phyloP scores from a whole-genome alignment of 78 protist genomes.

The Dictyostelium discoideum region dicty_2.7 NC_007089.4:2391001-2391500 shows the following conservation, averaged over 20 bases:
- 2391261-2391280: slow-evolving; percentile 42
- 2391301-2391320: slow-evolving; percentile 49
- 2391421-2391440: slow-evolving; percentile 61
- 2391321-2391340: slow-evolving; percentile 67
- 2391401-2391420: slow-evolving; percentile 67
- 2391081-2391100: slow-evolving; percentile 81
- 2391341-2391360: slow-evolving; percentile 52
- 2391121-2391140: slow-evolving; percentile 43
- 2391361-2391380: slow-evolving; percentile 59
- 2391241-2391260: slow-evolving; percentile 13
- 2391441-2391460: slow-evolving; percentile 54
- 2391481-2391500: slow-evolving; percentile 71
- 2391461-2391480: slow-evolving; percentile 62
- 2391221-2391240: slow-evolving; percentile 40
- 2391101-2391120: slow-evolving; percentile 55
- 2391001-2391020: slow-evolving; percentile 65
- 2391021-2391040: slow-evolving; percentile 67
- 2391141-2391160: slow-evolving; percentile 74
- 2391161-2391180: slow-evolving; percentile 75
- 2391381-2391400: slow-evolving; percentile 63
- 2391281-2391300: slow-evolving; percentile 42
- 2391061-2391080: slow-evolving; percentile 51
- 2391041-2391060: slow-evolving; percentile 70
- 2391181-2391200: slow-evolving; percentile 69
- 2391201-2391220: slow-evolving; percentile 76